These are phyloP conservation scores for Cytospora mali DNA, from an alignment of 2,329 filamentous ascomycete genomes.

Conservation along the genomic window DNA sequence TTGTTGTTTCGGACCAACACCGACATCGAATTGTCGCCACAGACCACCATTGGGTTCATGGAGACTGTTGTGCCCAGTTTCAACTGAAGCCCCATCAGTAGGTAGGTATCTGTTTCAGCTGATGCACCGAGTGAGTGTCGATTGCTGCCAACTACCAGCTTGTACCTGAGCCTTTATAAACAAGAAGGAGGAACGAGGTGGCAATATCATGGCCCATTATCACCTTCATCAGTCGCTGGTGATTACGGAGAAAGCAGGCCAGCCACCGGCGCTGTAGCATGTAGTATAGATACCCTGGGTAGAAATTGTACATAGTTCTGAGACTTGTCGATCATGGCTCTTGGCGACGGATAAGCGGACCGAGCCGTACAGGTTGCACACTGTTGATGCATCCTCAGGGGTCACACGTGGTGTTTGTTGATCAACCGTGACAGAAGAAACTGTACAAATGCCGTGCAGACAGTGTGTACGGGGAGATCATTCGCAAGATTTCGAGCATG, in stretches of 20 bases:
- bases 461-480: too few relatives aligned
- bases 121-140: too few relatives aligned
- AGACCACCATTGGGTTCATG: too few relatives aligned
- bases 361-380: not conserved
- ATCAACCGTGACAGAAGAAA: not conserved
- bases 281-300: too few relatives aligned
- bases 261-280: conserved; percentile 34
- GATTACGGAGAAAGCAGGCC: conserved; percentile 40
- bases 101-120: too few relatives aligned
- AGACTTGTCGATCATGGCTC: not conserved
- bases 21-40: too few relatives aligned
- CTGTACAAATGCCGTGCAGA: not conserved
- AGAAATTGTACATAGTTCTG: too few relatives aligned
- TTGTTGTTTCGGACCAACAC: too few relatives aligned
- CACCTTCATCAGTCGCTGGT: conserved; percentile 45
- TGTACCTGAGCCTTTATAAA: conserved; percentile 36
- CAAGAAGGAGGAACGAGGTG: conserved; percentile 33
- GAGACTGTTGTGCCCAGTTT: too few relatives aligned
- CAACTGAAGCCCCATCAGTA: too few relatives aligned
- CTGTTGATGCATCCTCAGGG: not conserved
- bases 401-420: not conserved
- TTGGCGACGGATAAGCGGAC: not conserved
- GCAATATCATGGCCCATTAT: conserved; percentile 39
- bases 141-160: conserved; percentile 29
- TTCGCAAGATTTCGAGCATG: too few relatives aligned